Conservation (phyloP, 1,139 yeast genomes). For the Scheffersomyces stambukii region DNA sequence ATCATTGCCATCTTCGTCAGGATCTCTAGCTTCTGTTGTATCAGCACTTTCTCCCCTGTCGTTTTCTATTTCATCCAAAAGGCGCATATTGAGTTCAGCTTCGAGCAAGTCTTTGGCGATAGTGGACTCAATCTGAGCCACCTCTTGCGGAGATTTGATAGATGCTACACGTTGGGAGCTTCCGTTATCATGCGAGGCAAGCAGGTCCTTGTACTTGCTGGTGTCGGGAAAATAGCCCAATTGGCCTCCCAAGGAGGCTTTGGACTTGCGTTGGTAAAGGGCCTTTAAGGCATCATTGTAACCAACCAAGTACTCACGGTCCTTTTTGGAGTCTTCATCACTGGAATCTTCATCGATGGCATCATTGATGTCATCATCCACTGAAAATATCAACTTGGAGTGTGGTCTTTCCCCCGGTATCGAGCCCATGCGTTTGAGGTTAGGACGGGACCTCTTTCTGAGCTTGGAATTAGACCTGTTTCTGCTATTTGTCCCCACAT, state of each 20-base stretch:
- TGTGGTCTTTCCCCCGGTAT: slow-evolving; percentile 20
- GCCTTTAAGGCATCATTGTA: slow-evolving; percentile 63
- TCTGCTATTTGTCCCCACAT: no score
- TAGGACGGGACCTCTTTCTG: slow-evolving; percentile 15
- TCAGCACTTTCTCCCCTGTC: slow-evolving; percentile 1
- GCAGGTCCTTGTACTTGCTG: no score
- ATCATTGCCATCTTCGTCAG: slow-evolving; percentile 22
- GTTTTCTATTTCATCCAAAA: slow-evolving; percentile 6
- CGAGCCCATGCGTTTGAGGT: slow-evolving; percentile 18
- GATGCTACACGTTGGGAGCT: no score
- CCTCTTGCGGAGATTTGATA: slow-evolving; percentile 3
- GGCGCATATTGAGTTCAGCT: slow-evolving; percentile 18
- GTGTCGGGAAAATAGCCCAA: slow-evolving; percentile 3
- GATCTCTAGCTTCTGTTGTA: slow-evolving; percentile 11
- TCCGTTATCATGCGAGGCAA: no score
- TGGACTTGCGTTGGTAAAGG: slow-evolving; percentile 21
- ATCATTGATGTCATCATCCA: slow-evolving; percentile 63
- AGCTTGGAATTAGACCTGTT: slow-evolving; percentile 8
- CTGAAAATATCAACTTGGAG: slow-evolving; percentile 51
- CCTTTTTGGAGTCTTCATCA: slow-evolving; percentile 41
- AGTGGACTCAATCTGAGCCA: slow-evolving; percentile 12
- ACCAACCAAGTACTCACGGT: slow-evolving; percentile 67
- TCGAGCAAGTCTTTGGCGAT: slow-evolving; percentile 15
- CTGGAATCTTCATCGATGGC: slow-evolving; percentile 44
- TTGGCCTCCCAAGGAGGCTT: slow-evolving; percentile 9